Evolutionary conservation across 139 green algal species (phyloP).

Genomic region (Coelastrella sp.): DNA sequence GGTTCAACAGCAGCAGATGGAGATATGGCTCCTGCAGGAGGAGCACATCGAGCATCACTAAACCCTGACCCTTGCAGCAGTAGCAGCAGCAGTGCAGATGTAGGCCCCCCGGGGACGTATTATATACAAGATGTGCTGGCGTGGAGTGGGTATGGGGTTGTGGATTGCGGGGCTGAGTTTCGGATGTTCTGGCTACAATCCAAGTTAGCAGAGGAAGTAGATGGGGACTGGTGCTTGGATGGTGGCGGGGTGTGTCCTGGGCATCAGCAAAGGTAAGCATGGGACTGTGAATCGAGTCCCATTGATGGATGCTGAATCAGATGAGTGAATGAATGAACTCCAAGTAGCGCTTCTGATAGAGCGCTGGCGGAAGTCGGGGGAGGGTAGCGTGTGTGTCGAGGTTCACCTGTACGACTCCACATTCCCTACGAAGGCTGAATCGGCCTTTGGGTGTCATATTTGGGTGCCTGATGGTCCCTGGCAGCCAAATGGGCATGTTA

Average conservation of each 20-base stretch:
- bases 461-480: too few species aligned
- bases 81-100: background rate
- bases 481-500: too few species aligned
- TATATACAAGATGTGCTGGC: conserved; percentile 88
- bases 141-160: conserved; percentile 89
- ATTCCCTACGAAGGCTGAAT: too few species aligned
- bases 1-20: conserved; percentile 1
- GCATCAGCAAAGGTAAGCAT: background rate
- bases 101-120: conserved; percentile 51
- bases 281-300: background rate
- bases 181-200: conserved; percentile 63
- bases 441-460: too few species aligned
- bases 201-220: conserved; percentile 47
- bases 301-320: too few species aligned
- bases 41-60: background rate
- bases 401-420: too few species aligned
- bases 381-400: too few species aligned
- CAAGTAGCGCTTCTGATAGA: too few species aligned
- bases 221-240: background rate
- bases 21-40: background rate
- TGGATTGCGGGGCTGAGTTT: conserved; percentile 90
- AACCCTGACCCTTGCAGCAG: background rate
- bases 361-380: too few species aligned
- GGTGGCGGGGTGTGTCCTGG: background rate
- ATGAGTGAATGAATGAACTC: too few species aligned